A percentile compares a stretch with the other conserved stretches of the same genome.
phyloP scores from a whole-genome alignment of 257 asterid genomes.

The Jasminum sambac region DNA sequence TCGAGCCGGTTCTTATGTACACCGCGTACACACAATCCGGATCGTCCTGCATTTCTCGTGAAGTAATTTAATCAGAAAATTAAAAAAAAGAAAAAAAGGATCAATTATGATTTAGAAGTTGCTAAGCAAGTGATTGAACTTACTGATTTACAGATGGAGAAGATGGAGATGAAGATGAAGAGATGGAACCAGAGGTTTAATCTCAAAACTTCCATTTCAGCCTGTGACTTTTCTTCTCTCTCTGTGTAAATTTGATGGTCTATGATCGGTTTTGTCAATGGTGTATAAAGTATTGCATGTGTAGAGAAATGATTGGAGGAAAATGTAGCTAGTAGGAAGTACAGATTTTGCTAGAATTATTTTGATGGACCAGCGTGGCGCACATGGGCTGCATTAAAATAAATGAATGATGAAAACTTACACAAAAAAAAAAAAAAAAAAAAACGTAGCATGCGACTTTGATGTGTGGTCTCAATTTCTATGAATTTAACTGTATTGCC shows the following conservation, averaged over 20 bases:
- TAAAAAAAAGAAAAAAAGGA: not conserved
- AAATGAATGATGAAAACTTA: too few species aligned
- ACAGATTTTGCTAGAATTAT: not conserved
- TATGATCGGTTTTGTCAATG: too few species aligned
- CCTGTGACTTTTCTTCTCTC: not conserved
- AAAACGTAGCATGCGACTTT: too few species aligned
- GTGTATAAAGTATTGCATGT: too few species aligned
- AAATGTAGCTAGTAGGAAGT: not conserved
- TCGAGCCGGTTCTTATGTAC: constrained; percentile 55
- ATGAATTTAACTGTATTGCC: too few species aligned
- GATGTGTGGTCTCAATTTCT: too few species aligned
- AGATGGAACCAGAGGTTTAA: constrained; percentile 37
- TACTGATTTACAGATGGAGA: constrained; percentile 57
- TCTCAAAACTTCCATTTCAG: constrained; percentile 44
- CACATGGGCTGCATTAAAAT: not conserved
- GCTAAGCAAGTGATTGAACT: constrained; percentile 18
- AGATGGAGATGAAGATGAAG: constrained; percentile 49
- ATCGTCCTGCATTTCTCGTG: constrained; percentile 38
- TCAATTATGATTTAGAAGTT: too few species aligned
- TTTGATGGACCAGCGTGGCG: not conserved
- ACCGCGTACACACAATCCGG: constrained; percentile 68
- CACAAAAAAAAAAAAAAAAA: too few species aligned
- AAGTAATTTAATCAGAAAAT: not conserved
- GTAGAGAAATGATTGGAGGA: not conserved
- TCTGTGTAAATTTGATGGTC: not conserved